A percentile compares a stretch with the other conserved stretches of the same genome.
These are phyloP conservation scores for Breviolum minutum DNA, from an alignment of 73 alveolate genomes.

Conservation along the genomic window DNA sequence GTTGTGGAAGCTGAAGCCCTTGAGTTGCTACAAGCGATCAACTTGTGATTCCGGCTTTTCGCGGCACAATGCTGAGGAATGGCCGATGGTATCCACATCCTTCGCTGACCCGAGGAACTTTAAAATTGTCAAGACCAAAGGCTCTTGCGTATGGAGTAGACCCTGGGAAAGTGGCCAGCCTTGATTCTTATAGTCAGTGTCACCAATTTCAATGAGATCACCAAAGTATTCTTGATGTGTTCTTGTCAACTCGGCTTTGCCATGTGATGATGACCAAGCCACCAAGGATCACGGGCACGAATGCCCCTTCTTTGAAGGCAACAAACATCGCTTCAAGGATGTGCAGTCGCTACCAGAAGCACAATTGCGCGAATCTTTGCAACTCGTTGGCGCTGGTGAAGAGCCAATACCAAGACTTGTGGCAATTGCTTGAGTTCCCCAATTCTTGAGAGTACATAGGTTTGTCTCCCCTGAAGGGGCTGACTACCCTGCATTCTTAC, in stretches of 20 bases:
- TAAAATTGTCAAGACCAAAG: constrained; percentile 53
- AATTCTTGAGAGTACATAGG: too few relatives aligned
- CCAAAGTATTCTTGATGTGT: too few relatives aligned
- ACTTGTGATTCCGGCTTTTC: neutral
- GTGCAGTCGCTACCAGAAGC: constrained; percentile 80
- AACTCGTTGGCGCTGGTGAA: neutral
- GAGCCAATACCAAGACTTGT: too few relatives aligned
- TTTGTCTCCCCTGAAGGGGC: too few relatives aligned
- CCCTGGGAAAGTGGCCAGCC: constrained; percentile 50
- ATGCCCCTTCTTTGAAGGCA: constrained; percentile 87
- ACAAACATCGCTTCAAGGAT: constrained; percentile 87
- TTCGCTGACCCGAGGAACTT: constrained; percentile 67
- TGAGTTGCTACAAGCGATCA: neutral
- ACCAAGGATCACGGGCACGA: constrained; percentile 44
- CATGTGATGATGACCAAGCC: too few relatives aligned
- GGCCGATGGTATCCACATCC: constrained; percentile 77
- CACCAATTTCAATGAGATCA: neutral
- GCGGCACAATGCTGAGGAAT: constrained; percentile 14
- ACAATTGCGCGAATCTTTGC: constrained; percentile 49
- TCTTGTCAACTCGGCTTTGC: too few relatives aligned
- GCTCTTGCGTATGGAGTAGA: constrained; percentile 86
- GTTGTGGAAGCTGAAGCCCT: neutral
- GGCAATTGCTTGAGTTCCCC: too few relatives aligned
- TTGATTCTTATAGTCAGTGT: neutral
- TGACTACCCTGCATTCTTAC: too few relatives aligned